These are phyloP conservation scores for Colletotrichum orbiculare DNA, from an alignment of 2,329 filamentous ascomycete species.

Conservation along the genomic window DNA sequence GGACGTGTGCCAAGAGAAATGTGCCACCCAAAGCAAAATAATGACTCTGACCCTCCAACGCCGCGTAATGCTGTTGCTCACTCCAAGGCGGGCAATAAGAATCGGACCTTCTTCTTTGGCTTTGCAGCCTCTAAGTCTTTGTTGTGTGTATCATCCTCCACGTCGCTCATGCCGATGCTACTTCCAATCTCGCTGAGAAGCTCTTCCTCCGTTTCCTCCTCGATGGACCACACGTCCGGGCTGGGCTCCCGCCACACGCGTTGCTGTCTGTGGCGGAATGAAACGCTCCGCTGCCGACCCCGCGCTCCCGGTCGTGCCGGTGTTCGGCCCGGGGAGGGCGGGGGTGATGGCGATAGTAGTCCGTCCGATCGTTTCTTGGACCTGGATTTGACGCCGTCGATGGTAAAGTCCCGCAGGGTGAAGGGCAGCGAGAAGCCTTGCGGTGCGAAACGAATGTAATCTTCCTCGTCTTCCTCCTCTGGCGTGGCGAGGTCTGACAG, in stretches of 20 bases:
- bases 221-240: conserved; percentile 69
- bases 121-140: conserved; percentile 57
- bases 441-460: conserved; percentile 62
- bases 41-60: conserved; percentile 3
- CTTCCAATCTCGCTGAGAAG: conserved; percentile 56
- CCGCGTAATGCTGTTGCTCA: conserved; percentile 27
- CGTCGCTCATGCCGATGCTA: conserved; percentile 45
- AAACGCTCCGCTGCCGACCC: conserved; percentile 43
- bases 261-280: conserved; percentile 52
- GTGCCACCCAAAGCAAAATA: conserved; percentile 41
- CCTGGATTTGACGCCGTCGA: conserved; percentile 48
- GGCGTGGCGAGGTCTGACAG: conserved; percentile 55
- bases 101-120: conserved; percentile 67
- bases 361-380: conserved; percentile 46
- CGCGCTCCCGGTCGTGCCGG: conserved; percentile 42
- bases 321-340: conserved; percentile 44
- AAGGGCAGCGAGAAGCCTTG: conserved; percentile 53
- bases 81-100: conserved; percentile 60
- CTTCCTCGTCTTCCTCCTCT: conserved; percentile 59
- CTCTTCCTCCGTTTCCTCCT: conserved; percentile 68
- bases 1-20: conserved; percentile 32
- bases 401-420: conserved; percentile 54
- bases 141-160: conserved; percentile 39
- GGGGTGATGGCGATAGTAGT: conserved; percentile 47
- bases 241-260: conserved; percentile 68